Evolutionary conservation across 139 green algal genomes (phyloP).

Genomic region (Marvania coccoides): DNA sequence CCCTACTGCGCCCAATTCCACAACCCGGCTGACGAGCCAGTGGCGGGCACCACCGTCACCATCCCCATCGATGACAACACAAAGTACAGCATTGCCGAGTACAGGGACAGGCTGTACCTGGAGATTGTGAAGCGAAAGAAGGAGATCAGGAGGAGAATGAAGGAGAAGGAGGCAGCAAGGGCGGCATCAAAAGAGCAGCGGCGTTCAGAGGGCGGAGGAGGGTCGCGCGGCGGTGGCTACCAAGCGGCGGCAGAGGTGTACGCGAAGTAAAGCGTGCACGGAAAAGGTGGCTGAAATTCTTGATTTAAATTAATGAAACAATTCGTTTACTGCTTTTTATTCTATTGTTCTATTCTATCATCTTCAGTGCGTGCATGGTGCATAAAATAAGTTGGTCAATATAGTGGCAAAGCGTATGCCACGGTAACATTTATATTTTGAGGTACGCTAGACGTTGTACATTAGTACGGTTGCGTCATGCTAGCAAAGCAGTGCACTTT

Average conservation of each 20-base stretch:
- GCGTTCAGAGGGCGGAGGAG: background rate
- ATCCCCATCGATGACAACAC: slow-evolving; percentile 94
- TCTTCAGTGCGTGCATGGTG: too few relatives aligned
- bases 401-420: too few relatives aligned
- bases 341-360: too few relatives aligned
- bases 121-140: slow-evolving; percentile 86
- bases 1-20: slow-evolving; percentile 96
- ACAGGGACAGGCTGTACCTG: slow-evolving; percentile 77
- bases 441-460: too few relatives aligned
- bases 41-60: slow-evolving; percentile 53
- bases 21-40: slow-evolving; percentile 76
- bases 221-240: too few relatives aligned
- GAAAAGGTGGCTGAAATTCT: background rate
- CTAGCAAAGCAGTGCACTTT: background rate
- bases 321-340: too few relatives aligned
- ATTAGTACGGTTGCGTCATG: too few relatives aligned
- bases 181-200: background rate
- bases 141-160: slow-evolving; percentile 54
- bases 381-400: too few relatives aligned
- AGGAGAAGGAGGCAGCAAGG: slow-evolving; percentile 40
- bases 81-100: slow-evolving; percentile 58
- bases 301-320: background rate
- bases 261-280: background rate
- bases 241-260: too few relatives aligned
- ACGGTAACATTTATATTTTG: too few relatives aligned